Evolutionary conservation across 2,329 filamentous ascomycete genomes (phyloP).

Genomic region (Fusarium odoratissimum): DNA sequence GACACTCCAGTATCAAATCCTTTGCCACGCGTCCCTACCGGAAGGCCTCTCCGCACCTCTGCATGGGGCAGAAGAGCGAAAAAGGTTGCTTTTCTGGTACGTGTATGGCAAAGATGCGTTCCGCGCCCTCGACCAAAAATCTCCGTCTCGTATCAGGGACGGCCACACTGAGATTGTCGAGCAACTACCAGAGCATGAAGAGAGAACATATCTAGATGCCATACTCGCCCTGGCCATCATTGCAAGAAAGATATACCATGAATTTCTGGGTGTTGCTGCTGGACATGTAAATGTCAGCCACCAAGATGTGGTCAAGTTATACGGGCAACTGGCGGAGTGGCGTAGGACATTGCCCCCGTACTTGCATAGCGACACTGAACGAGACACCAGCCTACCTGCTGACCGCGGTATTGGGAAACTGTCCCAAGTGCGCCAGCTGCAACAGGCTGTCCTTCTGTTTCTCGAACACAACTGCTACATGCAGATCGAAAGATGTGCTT

Average conservation of each 20-base stretch:
- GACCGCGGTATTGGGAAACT: not conserved
- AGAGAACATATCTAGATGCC: not conserved
- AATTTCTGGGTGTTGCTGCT: not conserved
- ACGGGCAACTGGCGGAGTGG: not conserved
- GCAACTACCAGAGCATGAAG: not conserved
- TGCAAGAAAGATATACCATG: not conserved
- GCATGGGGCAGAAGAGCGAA: not conserved
- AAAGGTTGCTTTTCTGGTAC: not conserved
- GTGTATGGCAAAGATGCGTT: constrained; percentile 1
- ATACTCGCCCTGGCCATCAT: not conserved
- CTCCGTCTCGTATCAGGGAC: not conserved
- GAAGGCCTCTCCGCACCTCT: not conserved
- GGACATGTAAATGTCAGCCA: not conserved
- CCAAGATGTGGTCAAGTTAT: not conserved
- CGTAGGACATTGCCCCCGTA: not conserved
- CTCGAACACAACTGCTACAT: not conserved
- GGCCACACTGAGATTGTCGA: not conserved
- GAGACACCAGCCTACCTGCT: not conserved
- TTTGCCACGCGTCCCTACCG: not conserved
- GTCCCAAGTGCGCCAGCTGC: not conserved
- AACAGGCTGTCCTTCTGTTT: not conserved
- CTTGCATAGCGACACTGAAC: not conserved
- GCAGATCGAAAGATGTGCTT: not conserved
- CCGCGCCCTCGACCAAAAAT: not conserved
- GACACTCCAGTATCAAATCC: not conserved